phyloP scores from a whole-genome alignment of 2,329 filamentous ascomycete genomes.

The Exophiala xenobiotica region DNA sequence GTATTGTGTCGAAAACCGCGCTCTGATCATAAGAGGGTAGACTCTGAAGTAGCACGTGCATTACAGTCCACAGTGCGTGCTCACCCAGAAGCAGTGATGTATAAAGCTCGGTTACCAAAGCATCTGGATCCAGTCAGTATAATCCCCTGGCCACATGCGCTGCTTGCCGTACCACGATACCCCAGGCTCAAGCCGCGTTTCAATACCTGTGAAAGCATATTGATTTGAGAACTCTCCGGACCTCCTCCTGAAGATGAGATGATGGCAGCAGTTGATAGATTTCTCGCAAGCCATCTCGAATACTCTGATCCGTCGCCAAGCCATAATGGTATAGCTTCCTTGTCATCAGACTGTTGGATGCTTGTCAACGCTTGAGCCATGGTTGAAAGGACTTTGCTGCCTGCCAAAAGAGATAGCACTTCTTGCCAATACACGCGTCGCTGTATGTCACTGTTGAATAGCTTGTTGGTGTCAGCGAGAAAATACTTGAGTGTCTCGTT shows the following conservation, averaged over 20 bases:
- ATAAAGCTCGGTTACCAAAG: conserved; percentile 43
- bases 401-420: conserved; percentile 57
- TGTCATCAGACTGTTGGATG: conserved; percentile 33
- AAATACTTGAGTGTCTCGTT: conserved; percentile 16
- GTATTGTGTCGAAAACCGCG: conserved; percentile 44
- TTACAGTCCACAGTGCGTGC: conserved; percentile 31
- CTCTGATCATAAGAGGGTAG: conserved; percentile 52
- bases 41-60: conserved; percentile 41
- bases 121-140: conserved; percentile 34
- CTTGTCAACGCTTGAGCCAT: conserved; percentile 55
- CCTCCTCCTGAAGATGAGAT: conserved; percentile 41
- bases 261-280: conserved; percentile 52
- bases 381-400: conserved; percentile 59
- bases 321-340: conserved; percentile 51
- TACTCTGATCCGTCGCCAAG: conserved; percentile 64
- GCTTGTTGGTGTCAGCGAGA: conserved; percentile 38
- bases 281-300: conserved; percentile 68
- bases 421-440: conserved; percentile 61
- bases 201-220: conserved; percentile 46
- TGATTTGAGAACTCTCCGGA: conserved; percentile 30
- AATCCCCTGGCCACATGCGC: conserved; percentile 16
- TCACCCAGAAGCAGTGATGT: conserved; percentile 38
- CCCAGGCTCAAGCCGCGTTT: conserved; percentile 68
- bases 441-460: conserved; percentile 38
- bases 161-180: conserved; percentile 59